Conservation (phyloP, 2,329 filamentous ascomycete species). For the Diaporthe batatas region DNA sequence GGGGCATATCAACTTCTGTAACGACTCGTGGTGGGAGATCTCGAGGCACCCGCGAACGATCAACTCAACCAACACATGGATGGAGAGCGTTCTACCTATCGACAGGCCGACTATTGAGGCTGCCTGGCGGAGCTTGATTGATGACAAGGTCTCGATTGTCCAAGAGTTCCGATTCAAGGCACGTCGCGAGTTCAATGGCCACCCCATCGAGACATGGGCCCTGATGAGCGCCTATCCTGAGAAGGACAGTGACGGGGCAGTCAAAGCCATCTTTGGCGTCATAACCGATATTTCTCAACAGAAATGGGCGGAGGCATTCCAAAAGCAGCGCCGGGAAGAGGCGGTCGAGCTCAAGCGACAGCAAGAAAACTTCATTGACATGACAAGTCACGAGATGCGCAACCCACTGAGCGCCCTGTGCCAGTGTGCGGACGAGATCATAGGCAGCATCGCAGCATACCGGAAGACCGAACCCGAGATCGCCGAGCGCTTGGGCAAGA, state of each 20-base stretch:
- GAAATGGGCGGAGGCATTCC: conserved; percentile 86
- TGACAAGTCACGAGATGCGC: conserved; percentile 81
- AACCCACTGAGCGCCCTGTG: conserved; percentile 82
- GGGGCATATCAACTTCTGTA: conserved; percentile 82
- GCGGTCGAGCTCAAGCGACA: conserved; percentile 84
- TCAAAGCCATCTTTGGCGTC: conserved; percentile 83
- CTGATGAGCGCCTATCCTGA: conserved; percentile 83
- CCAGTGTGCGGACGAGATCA: conserved; percentile 82
- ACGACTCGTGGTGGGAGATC: conserved; percentile 83
- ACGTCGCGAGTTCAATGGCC: conserved; percentile 71
- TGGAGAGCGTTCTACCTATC: conserved; percentile 77
- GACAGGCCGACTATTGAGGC: conserved; percentile 71
- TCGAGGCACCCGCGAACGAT: conserved; percentile 73
- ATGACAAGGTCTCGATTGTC: conserved; percentile 73
- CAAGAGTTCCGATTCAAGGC: conserved; percentile 83
- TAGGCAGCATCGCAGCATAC: conserved; percentile 61
- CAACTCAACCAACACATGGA: conserved; percentile 75
- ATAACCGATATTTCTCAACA: conserved; percentile 89
- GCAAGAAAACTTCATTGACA: conserved; percentile 80
- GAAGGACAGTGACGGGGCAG: conserved; percentile 70
- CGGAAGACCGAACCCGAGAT: conserved; percentile 43
- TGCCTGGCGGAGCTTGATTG: conserved; percentile 73
- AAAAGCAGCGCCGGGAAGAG: conserved; percentile 82
- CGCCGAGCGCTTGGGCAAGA: conserved; percentile 59
- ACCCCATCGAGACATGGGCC: conserved; percentile 79